phyloP scores from a whole-genome alignment of 2,329 filamentous ascomycete genomes.

The Aspergillus viridinutans region DNA sequence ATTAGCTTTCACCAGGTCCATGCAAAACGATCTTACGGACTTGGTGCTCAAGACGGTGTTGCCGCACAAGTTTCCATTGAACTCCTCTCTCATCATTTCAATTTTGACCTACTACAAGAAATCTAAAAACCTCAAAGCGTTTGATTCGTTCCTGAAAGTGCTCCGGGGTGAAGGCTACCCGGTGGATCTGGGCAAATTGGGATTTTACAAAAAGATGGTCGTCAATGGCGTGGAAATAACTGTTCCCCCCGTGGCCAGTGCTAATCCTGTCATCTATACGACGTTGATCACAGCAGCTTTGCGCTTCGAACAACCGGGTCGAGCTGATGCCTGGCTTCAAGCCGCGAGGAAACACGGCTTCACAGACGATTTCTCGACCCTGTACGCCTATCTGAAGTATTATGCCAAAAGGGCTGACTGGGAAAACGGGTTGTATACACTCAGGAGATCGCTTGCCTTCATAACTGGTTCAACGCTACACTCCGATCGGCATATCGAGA shows the following conservation, averaged over 20 bases:
- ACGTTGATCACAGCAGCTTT: slow-evolving; percentile 35
- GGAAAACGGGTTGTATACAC: slow-evolving; percentile 29
- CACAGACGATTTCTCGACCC: slow-evolving; percentile 33
- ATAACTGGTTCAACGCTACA: slow-evolving; percentile 33
- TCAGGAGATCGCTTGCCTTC: slow-evolving; percentile 33
- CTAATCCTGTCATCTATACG: slow-evolving; percentile 31
- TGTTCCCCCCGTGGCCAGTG: slow-evolving; percentile 31
- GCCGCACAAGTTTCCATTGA: slow-evolving; percentile 35
- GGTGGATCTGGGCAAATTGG: slow-evolving; percentile 28
- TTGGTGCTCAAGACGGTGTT: slow-evolving; percentile 36
- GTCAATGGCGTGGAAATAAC: slow-evolving; percentile 36
- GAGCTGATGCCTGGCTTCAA: slow-evolving; percentile 40
- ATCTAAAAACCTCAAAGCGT: slow-evolving; percentile 38
- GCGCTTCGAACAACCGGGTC: slow-evolving; percentile 39
- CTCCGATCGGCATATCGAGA: slow-evolving; percentile 22
- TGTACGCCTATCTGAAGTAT: slow-evolving; percentile 36
- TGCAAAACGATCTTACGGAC: slow-evolving; percentile 38
- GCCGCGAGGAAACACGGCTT: slow-evolving; percentile 32
- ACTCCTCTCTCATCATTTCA: slow-evolving; percentile 31
- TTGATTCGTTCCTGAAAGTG: slow-evolving; percentile 37
- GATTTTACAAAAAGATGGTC: slow-evolving; percentile 20
- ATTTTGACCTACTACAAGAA: slow-evolving; percentile 38
- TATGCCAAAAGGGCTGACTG: slow-evolving; percentile 35
- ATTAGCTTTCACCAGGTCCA: slow-evolving; percentile 33
- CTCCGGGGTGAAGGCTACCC: slow-evolving; percentile 32